Conservation (phyloP, 2,329 filamentous ascomycete species). For the Aspergillus fumigatus region DNA sequence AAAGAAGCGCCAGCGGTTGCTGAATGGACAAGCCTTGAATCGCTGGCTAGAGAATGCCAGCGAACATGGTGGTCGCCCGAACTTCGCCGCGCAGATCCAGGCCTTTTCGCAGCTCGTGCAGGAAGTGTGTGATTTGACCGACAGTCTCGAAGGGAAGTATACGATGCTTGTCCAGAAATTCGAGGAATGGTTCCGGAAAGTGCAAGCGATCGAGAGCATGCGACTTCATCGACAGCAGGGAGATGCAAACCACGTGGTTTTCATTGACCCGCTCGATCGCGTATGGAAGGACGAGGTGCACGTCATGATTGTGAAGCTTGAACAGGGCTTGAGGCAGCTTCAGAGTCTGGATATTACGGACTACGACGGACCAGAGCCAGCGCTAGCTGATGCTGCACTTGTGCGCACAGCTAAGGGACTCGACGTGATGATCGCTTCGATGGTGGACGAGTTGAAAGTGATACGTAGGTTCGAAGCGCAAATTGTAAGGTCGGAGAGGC, state of each 20-base stretch:
- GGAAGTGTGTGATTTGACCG: slow-evolving; percentile 32
- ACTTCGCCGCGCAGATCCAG: slow-evolving; percentile 35
- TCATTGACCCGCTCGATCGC: slow-evolving; percentile 32
- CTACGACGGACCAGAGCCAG: slow-evolving; percentile 21
- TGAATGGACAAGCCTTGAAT: slow-evolving; percentile 34
- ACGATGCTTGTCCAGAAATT: slow-evolving; percentile 26
- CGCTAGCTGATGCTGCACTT: slow-evolving; percentile 27
- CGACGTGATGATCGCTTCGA: slow-evolving; percentile 27
- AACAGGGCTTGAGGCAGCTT: slow-evolving; percentile 32
- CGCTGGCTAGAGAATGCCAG: slow-evolving; percentile 30
- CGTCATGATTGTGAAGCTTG: slow-evolving; percentile 28
- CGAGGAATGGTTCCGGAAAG: slow-evolving; percentile 33
- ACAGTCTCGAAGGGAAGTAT: slow-evolving; percentile 26
- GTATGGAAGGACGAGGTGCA: slow-evolving; percentile 33
- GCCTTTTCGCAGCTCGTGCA: slow-evolving; percentile 37
- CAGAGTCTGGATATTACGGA: slow-evolving; percentile 34
- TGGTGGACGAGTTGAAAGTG: slow-evolving; percentile 34
- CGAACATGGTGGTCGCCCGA: slow-evolving; percentile 22
- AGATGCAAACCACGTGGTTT: slow-evolving; percentile 15
- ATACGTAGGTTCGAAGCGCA: slow-evolving; percentile 35
- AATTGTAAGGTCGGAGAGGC: slow-evolving; percentile 30
- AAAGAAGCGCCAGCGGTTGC: slow-evolving; percentile 25
- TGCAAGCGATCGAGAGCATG: slow-evolving; percentile 20
- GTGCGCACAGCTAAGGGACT: slow-evolving; percentile 25
- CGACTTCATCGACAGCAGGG: slow-evolving; percentile 10